These are phyloP conservation scores for Colletotrichum neosansevieriae DNA, from an alignment of 2,329 filamentous ascomycete species.

Conservation along the genomic window DNA sequence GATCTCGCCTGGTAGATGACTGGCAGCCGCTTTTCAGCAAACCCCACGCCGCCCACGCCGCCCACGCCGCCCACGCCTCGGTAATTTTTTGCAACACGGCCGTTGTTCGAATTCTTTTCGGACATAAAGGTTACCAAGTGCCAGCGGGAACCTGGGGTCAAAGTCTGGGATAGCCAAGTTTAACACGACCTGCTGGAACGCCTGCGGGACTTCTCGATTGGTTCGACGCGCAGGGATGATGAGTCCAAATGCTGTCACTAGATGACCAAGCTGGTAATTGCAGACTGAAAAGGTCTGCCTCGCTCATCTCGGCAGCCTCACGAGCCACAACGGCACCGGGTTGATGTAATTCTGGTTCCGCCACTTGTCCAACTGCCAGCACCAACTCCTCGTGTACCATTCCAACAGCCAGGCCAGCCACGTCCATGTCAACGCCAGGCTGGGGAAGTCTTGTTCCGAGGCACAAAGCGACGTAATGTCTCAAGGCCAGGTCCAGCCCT, in stretches of 20 bases:
- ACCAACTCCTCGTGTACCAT: constrained; percentile 1
- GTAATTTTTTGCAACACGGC: constrained; percentile 18
- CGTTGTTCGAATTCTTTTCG: constrained; percentile 24
- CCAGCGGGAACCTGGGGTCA: constrained; percentile 36
- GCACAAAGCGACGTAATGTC: constrained; percentile 31
- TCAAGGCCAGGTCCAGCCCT: constrained; percentile 27
- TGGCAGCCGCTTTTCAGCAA: constrained; percentile 33
- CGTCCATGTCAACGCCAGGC: not conserved
- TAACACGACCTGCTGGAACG: constrained; percentile 14
- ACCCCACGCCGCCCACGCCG: constrained; percentile 36
- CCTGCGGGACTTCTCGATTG: constrained; percentile 14
- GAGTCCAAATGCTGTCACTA: constrained; percentile 18
- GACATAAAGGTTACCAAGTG: no score
- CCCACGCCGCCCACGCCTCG: constrained; percentile 36
- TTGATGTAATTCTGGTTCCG: constrained; percentile 1
- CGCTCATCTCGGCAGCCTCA: constrained; percentile 35
- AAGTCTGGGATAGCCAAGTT: constrained; percentile 32
- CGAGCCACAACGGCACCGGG: constrained; percentile 10
- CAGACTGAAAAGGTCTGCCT: constrained; percentile 15
- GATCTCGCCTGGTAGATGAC: constrained; percentile 40
- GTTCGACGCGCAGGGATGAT: constrained; percentile 22
- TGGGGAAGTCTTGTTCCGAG: constrained; percentile 8
- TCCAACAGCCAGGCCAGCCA: not conserved
- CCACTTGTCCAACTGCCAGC: not conserved
- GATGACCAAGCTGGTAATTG: constrained; percentile 15